Base-by-base conservation (phyloP, 352 stramenopile species). In the Pythium sp. region DNA sequence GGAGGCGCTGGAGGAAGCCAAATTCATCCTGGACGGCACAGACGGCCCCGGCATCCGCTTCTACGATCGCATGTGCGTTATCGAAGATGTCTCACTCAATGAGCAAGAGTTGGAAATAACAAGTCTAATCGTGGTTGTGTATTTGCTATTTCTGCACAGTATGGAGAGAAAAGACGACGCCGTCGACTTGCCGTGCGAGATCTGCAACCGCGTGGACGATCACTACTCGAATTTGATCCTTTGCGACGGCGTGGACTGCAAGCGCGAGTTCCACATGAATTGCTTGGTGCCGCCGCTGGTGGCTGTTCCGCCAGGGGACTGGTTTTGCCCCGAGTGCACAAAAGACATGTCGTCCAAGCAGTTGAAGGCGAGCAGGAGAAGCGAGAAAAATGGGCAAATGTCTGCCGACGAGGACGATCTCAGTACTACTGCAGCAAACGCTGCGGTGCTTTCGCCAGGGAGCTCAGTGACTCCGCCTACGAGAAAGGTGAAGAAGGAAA, bases 251-350 rank as follows among this genome's bases (percentile, higher is more conserved):
- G 79, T 89, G 36, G 77, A 87, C 56, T 96, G 88, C 71, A 90
- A 91, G 64, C 82, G 84, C 1, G 86, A 94, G 71, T 96, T 91
- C 70, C 88, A 96, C 70, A 94, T 94, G 85, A 89, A 90, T 53
- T 96, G 88, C 58, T 72, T 96, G 32, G 79, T 54, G 18, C 88
- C 88, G 8, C 88, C 88, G 22, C 73, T 96, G 7, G 65, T 79
- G 12, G 58, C 73, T 8, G 78, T 95, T 15, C 88, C 88, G 7
- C 71, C 75, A 28, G 88, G 88, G 8, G 74, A 92, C 51, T 95
- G 88, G 88, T 93, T 84, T 71, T 95, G 88, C 22, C 88, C 86
- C 24, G 75, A 91, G 14, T 93, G 78, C 26, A 65, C 75, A 2
- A 81, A 86, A 63, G 72, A 89, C 59, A 22, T 51, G 43, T 69